These are phyloP conservation scores for Kwoniella botswanensis DNA, from an alignment of 768 basidiomycete genomes.

Conservation along the genomic window DNA sequence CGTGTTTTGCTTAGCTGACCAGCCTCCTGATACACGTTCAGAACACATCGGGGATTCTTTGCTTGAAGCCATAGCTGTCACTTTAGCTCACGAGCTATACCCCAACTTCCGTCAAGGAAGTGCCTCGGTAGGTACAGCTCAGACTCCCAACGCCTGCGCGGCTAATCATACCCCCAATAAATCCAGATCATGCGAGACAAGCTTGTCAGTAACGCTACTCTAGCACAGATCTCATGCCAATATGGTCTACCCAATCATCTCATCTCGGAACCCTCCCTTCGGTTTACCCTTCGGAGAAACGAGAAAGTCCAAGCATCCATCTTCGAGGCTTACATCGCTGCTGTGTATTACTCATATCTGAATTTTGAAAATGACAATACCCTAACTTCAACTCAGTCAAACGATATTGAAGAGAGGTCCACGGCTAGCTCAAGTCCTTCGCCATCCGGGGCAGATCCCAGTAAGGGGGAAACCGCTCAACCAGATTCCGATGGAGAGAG, in stretches of 20 bases:
- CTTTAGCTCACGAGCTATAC: conserved; percentile 17
- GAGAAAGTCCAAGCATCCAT: conserved; percentile 38
- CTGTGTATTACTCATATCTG: conserved; percentile 40
- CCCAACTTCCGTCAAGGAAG: conserved; percentile 25
- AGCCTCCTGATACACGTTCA: neutral
- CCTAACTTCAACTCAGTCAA: neutral
- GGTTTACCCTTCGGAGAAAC: conserved; percentile 6
- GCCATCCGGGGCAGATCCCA: neutral
- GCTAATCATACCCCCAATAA: neutral
- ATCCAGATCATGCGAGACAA: conserved; percentile 36
- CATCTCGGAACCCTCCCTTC: neutral
- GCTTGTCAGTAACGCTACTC: conserved; percentile 38
- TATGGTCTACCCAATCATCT: conserved; percentile 36
- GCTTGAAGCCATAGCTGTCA: conserved; percentile 12
- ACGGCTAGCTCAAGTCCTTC: neutral
- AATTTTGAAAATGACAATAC: neutral
- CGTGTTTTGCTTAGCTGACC: neutral
- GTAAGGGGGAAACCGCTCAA: neutral
- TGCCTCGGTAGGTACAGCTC: conserved; percentile 13
- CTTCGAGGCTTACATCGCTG: conserved; percentile 48
- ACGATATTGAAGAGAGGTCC: neutral
- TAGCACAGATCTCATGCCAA: conserved; percentile 39
- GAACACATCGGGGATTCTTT: conserved; percentile 31
- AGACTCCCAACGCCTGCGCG: neutral
- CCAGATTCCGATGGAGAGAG: neutral